Evolutionary conservation across 768 basidiomycete genomes (phyloP).

Genomic region (Psilocybe subaeruginosa): DNA sequence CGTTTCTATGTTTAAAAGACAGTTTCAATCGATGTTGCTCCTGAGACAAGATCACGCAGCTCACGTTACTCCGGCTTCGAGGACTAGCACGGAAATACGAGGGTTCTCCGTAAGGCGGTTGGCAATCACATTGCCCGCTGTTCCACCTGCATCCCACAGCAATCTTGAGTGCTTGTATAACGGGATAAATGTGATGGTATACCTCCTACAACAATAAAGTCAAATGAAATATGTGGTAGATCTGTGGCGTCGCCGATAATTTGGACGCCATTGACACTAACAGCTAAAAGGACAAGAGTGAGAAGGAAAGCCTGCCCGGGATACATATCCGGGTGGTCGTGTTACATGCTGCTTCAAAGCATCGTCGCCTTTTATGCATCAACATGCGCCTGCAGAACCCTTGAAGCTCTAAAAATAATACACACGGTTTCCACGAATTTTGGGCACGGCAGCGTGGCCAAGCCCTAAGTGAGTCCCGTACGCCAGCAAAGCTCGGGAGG

Average conservation of each 20-base stretch:
- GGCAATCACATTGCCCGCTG: conserved; percentile 57
- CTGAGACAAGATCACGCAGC: not conserved
- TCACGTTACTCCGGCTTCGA: conserved; percentile 61
- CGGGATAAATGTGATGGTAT: not conserved
- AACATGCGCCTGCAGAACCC: not conserved
- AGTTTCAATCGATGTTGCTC: not conserved
- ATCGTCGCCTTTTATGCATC: not conserved
- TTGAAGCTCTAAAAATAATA: not conserved
- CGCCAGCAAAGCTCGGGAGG: too few species aligned
- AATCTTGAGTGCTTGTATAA: not conserved
- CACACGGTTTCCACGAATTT: not conserved
- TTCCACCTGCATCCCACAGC: conserved; percentile 36
- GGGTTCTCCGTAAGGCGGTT: conserved; percentile 55
- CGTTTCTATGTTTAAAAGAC: conserved; percentile 12
- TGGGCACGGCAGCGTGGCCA: too few species aligned
- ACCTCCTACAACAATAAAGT: conserved; percentile 21
- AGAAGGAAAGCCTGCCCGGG: not conserved
- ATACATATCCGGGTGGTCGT: not conserved
- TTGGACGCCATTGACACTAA: not conserved
- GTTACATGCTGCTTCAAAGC: not conserved
- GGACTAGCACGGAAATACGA: conserved; percentile 44
- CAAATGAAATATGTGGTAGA: conserved; percentile 10
- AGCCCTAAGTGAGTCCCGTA: too few species aligned
- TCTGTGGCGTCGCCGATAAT: not conserved
- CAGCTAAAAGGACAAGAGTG: not conserved